phyloP scores from a whole-genome alignment of 2,329 filamentous ascomycete species.

The Corynespora cassiicola region DNA sequence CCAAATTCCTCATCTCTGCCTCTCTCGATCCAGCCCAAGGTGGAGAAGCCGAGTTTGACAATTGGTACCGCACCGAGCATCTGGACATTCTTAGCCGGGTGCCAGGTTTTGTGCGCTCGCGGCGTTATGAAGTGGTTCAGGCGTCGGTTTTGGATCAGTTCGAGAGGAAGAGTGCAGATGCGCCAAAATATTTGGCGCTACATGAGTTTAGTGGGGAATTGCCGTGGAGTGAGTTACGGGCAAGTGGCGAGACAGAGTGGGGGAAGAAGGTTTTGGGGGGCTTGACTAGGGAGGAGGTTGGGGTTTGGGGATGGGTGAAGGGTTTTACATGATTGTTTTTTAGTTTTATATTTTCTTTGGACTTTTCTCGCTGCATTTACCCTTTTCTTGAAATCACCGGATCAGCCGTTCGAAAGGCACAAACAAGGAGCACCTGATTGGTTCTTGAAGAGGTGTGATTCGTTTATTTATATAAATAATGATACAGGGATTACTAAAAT shows the following conservation, averaged over 20 bases:
- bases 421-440: too few relatives aligned
- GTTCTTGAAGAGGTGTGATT: too few relatives aligned
- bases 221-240: conserved; percentile 22
- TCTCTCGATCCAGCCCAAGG: conserved; percentile 8
- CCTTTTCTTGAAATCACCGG: too few relatives aligned
- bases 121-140: conserved; percentile 22
- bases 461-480: too few relatives aligned
- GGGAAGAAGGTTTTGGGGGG: conserved; percentile 25
- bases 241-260: conserved; percentile 25
- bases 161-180: conserved; percentile 12
- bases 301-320: too few relatives aligned
- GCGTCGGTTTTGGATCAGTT: conserved; percentile 28
- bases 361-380: too few relatives aligned
- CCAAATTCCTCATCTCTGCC: conserved; percentile 20
- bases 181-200: conserved; percentile 24
- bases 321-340: too few relatives aligned
- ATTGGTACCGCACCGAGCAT: conserved; percentile 30
- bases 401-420: too few relatives aligned
- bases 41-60: conserved; percentile 20
- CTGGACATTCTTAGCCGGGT: conserved; percentile 10
- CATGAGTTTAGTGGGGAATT: conserved; percentile 31
- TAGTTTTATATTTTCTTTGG: too few relatives aligned
- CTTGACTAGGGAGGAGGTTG: conserved; percentile 19
- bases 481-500: too few relatives aligned
- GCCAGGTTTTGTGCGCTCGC: conserved; percentile 26